A percentile compares a stretch with the other conserved stretches of the same genome.
Evolutionary conservation across 176 grass and related monocot genomes (phyloP).

Genomic region (Saccharum officinarum): DNA sequence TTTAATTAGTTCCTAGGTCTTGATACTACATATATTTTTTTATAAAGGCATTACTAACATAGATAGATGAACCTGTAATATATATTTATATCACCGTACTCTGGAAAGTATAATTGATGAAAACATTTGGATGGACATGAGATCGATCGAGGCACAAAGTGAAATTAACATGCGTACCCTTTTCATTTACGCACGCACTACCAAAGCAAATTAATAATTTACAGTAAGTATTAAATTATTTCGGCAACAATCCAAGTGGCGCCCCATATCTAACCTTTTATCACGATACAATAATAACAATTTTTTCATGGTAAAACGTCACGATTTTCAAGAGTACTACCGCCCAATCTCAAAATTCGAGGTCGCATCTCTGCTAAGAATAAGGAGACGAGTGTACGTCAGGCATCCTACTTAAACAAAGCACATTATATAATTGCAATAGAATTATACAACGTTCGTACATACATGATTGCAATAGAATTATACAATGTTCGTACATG

Average conservation of each 20-base stretch:
- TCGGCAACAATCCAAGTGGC: background rate
- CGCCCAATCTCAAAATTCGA: background rate
- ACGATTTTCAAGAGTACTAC: background rate
- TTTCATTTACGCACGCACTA: background rate
- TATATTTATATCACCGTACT: background rate
- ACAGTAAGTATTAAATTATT: background rate
- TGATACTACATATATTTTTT: too few relatives aligned
- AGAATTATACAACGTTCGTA: slow-evolving; percentile 3
- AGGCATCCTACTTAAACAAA: background rate
- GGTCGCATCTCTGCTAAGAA: background rate
- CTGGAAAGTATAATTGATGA: background rate
- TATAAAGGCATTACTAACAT: background rate
- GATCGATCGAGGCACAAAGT: background rate
- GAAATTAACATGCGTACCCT: background rate
- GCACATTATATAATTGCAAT: background rate
- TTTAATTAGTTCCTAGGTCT: too few relatives aligned
- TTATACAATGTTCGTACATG: slow-evolving; percentile 9
- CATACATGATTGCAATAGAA: background rate
- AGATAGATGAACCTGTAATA: background rate
- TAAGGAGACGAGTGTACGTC: background rate
- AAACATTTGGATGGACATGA: background rate
- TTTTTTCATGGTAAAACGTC: background rate
- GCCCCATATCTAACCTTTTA: background rate
- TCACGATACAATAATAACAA: background rate
- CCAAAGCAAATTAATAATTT: background rate